Percentiles rank a stretch among this genome's conserved stretches.
Evolutionary conservation across 805 yeast genomes (phyloP).

Genomic region (Peterozyma xylosa): DNA sequence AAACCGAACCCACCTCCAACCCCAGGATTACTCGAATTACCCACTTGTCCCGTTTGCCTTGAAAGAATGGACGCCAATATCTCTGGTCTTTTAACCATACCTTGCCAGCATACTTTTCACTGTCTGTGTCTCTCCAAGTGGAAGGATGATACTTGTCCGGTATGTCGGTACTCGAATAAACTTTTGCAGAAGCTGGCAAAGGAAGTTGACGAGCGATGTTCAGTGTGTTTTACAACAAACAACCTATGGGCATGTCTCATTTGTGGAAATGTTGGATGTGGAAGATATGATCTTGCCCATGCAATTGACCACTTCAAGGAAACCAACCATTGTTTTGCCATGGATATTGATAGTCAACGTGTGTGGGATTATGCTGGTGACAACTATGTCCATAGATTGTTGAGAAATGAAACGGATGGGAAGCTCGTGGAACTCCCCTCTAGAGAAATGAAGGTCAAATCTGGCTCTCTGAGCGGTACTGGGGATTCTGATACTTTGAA

Average conservation of each 20-base stretch:
- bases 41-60: conserved; percentile 89
- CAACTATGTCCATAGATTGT: conserved; percentile 77
- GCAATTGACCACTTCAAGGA: conserved; percentile 74
- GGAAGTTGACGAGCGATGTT: conserved; percentile 26
- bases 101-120: conserved; percentile 91
- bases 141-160: conserved; percentile 88
- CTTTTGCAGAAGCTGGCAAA: conserved; percentile 11
- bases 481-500: conserved; percentile 9
- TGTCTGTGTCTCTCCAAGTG: conserved; percentile 83
- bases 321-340: conserved; percentile 83
- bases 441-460: conserved; percentile 14
- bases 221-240: conserved; percentile 46
- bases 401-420: conserved; percentile 84
- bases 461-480: conserved; percentile 7
- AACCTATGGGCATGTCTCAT: conserved; percentile 85
- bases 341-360: conserved; percentile 77
- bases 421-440: conserved; percentile 73
- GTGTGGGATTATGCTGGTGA: conserved; percentile 96
- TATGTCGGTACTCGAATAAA: conserved; percentile 68
- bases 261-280: conserved; percentile 92
- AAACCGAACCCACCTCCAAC: conserved; percentile 12
- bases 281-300: conserved; percentile 79
- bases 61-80: conserved; percentile 79
- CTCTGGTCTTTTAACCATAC: conserved; percentile 79
- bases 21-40: conserved; percentile 43